Percentiles rank a stretch among this genome's conserved stretches.
Evolutionary conservation across 768 basidiomycete species (phyloP).

Genomic region (Phanerochaete sordida): DNA sequence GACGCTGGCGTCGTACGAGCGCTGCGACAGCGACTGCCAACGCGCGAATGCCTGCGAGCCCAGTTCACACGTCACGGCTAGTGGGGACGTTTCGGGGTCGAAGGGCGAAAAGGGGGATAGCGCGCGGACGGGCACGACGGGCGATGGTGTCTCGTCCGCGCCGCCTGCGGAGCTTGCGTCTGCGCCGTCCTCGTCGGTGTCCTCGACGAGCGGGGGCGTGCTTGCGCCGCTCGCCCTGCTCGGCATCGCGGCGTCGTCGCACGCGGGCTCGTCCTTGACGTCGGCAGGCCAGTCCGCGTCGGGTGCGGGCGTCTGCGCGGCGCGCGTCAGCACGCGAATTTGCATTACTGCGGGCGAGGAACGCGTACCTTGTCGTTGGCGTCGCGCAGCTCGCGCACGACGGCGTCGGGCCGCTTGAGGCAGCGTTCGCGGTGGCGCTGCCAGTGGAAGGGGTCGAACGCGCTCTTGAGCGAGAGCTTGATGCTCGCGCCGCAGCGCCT

Average conservation of each 20-base stretch:
- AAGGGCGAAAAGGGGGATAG: neutral
- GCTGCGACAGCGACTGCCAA: neutral
- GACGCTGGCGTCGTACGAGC: neutral
- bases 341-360: neutral
- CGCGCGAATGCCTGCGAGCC: neutral
- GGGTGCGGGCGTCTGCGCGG: neutral
- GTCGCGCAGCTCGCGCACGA: slow-evolving; percentile 10
- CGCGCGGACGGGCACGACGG: neutral
- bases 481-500: slow-evolving; percentile 49
- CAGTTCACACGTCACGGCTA: neutral
- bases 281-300: neutral
- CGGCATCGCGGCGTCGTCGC: neutral
- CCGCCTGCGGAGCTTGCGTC: neutral
- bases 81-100: neutral
- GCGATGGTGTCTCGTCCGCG: neutral
- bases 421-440: slow-evolving; percentile 59
- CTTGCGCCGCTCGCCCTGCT: neutral
- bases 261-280: neutral
- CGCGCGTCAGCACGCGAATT: neutral
- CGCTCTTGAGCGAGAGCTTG: slow-evolving; percentile 65
- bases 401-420: slow-evolving; percentile 39
- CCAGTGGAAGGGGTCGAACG: slow-evolving; percentile 69
- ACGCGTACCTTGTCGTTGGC: slow-evolving; percentile 8
- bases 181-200: slow-evolving; percentile 1
- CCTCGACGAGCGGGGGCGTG: slow-evolving; percentile 2